Percentiles rank a stretch among this genome's conserved stretches.
Evolutionary conservation across 2,329 filamentous ascomycete genomes (phyloP).

Genomic region (Colletotrichum neosansevieriae): DNA sequence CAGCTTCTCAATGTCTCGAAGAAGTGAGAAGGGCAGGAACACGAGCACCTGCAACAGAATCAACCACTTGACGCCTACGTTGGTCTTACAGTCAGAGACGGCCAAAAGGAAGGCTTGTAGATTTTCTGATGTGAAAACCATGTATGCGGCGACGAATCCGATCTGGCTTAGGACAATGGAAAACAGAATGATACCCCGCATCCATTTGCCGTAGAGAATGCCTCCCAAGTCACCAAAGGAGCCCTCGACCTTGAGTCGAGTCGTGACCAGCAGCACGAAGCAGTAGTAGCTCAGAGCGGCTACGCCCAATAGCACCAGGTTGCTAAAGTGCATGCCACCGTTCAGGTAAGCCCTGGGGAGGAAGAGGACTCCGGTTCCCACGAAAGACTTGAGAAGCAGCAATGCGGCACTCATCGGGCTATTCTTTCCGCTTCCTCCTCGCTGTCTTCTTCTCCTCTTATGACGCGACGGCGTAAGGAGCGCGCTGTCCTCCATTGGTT

Average conservation of each 20-base stretch:
- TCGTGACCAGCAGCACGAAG: constrained; percentile 92
- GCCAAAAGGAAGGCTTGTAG: constrained; percentile 94
- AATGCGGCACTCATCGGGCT: constrained; percentile 83
- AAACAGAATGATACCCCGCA: constrained; percentile 86
- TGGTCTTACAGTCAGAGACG: constrained; percentile 86
- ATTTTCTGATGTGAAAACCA: constrained; percentile 96
- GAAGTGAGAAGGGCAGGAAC: constrained; percentile 92
- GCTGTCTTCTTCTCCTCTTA: constrained; percentile 81
- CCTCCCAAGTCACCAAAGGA: constrained; percentile 98
- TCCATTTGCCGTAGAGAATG: constrained; percentile 88
- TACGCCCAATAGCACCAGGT: constrained; percentile 86
- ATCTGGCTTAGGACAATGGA: constrained; percentile 97
- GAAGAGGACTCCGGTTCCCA: constrained; percentile 95
- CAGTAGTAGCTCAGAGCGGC: constrained; percentile 94
- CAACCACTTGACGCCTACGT: constrained; percentile 88
- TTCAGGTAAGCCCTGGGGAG: constrained; percentile 93
- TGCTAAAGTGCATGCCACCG: constrained; percentile 97
- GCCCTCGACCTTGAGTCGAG: constrained; percentile 86
- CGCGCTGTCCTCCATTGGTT: constrained; percentile 89
- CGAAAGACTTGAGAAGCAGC: constrained; percentile 95
- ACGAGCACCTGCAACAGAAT: constrained; percentile 96
- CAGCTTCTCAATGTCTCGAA: constrained; percentile 97
- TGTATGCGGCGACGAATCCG: constrained; percentile 94
- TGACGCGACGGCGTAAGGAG: constrained; percentile 82
- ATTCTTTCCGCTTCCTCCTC: constrained; percentile 80